Conservation (phyloP, 2,329 filamentous ascomycete species). For the Claviceps sp. region DNA sequence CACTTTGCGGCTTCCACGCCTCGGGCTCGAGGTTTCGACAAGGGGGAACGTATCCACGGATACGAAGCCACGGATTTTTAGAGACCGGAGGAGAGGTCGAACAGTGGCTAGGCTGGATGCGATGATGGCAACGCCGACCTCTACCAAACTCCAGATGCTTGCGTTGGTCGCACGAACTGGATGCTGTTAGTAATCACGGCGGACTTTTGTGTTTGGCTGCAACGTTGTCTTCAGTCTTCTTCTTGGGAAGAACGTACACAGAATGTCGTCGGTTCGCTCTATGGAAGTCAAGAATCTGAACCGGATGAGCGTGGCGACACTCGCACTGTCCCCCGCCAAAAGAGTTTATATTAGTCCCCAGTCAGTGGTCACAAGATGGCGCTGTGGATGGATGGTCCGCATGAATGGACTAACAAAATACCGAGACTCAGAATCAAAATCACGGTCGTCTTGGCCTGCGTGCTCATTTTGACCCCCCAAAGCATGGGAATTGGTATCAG, state of each 20-base stretch:
- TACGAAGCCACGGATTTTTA: conserved; percentile 33
- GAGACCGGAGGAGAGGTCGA: conserved; percentile 36
- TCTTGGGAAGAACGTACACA: conserved; percentile 25
- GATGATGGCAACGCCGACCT: conserved; percentile 41
- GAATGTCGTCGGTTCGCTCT: conserved; percentile 29
- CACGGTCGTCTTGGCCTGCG: conserved; percentile 37
- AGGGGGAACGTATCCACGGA: conserved; percentile 24
- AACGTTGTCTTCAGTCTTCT: too few species aligned
- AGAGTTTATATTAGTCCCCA: background rate
- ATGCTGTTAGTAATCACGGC: conserved; percentile 7
- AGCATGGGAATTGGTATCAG: conserved; percentile 40
- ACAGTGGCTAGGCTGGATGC: conserved; percentile 42
- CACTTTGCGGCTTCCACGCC: conserved; percentile 13
- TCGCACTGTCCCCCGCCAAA: conserved; percentile 25
- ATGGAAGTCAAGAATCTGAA: conserved; percentile 34
- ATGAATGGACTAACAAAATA: conserved; percentile 23
- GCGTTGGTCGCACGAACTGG: conserved; percentile 35
- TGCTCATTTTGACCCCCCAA: conserved; percentile 40
- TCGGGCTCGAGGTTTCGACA: conserved; percentile 13
- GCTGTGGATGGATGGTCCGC: conserved; percentile 4
- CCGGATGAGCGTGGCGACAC: conserved; percentile 39
- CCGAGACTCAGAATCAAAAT: conserved; percentile 35
- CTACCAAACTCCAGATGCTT: conserved; percentile 44
- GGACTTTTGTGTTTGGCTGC: background rate
- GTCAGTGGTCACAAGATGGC: background rate